Percentiles rank a stretch among this genome's conserved stretches.
These are phyloP conservation scores for Salix dunnii DNA, from an alignment of 345 rosid species.

Conservation along the genomic window DNA sequence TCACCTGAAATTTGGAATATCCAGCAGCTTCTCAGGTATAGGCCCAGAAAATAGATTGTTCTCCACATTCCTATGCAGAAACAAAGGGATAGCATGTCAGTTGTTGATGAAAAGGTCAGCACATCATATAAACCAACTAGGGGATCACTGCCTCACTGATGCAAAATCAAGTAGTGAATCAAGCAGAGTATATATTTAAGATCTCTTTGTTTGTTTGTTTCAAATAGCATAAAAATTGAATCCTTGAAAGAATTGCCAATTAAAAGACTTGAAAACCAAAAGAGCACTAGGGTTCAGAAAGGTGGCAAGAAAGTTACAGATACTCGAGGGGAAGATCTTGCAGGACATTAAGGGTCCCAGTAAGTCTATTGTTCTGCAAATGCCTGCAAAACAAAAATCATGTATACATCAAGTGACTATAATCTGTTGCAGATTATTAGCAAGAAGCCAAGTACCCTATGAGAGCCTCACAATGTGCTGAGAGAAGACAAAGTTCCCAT, in stretches of 20 bases:
- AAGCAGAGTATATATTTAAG: neutral
- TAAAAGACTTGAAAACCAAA: neutral
- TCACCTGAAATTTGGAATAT: slow-evolving; percentile 74
- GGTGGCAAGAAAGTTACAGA: slow-evolving; percentile 42
- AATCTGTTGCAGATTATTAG: neutral
- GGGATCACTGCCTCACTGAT: neutral
- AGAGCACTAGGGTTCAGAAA: neutral
- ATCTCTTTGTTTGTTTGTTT: neutral
- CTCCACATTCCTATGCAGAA: slow-evolving; percentile 61
- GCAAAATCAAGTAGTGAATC: neutral
- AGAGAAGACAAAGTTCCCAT: slow-evolving; percentile 59
- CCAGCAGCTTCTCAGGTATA: slow-evolving; percentile 61
- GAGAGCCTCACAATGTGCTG: slow-evolving; percentile 58
- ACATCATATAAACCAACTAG: neutral
- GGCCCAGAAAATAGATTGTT: slow-evolving; percentile 88
- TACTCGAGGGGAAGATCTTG: slow-evolving; percentile 70
- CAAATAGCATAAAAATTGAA: neutral
- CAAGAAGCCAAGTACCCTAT: neutral
- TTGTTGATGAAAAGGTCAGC: slow-evolving; percentile 3
- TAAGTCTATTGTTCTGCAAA: slow-evolving; percentile 76
- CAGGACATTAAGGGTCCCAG: slow-evolving; percentile 66
- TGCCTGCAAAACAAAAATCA: slow-evolving; percentile 42
- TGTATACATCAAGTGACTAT: neutral
- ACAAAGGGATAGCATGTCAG: slow-evolving; percentile 18
- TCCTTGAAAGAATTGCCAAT: neutral